Base-by-base conservation (phyloP, 106 monocot species). In the Phalaenopsis aphrodite region DNA sequence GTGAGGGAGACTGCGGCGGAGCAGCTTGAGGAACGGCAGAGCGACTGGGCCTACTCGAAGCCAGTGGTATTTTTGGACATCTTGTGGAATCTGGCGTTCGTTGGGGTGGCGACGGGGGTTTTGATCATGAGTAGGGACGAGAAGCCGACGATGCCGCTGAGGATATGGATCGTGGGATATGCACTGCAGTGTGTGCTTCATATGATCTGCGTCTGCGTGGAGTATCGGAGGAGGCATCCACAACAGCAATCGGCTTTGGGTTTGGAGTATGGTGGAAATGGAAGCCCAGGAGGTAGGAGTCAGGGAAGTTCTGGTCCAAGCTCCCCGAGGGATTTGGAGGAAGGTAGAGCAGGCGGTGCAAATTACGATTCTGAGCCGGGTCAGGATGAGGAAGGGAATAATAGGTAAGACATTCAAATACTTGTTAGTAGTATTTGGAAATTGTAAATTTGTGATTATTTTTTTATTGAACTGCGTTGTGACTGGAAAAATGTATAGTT, bases 51-150 rank as follows among this genome's bases (percentile, higher is more conserved):
- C 6, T 87, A 90, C 76, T 87, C 90, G 46, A 77, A 75, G 80
- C 90, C 90, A 17, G 90, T 90, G n/a, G 90, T 90, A n/a, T 75
- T 85, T 56, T 83, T 90, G 10, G 90, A 90, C 83, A 72, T 85
- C 16, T 45, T 90, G 17, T 90, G 90, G 90, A 90, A 90, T 78
- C 83, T 90, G 12, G 83, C 85, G 12, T 90, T 90, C 74, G 85
- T 90, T 8, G 43, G 75, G 72, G 87, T 83, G 30, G 85, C 90
- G 24, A 76, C 78, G 8, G 85, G 41, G 24, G 85, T 90, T 10
- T 72, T 90, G 48, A 81, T 72, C 37, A 55, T 84, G 42, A 88
- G 90, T 77, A 30, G 78, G 67, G 77, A 84, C 6, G 90, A 88
- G 90, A 55, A 8, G 41, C 84, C 90, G 48, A 57, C 74, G 57